Evolutionary conservation across 768 basidiomycete species (phyloP).

Genomic region (Lactarius hatsudake): DNA sequence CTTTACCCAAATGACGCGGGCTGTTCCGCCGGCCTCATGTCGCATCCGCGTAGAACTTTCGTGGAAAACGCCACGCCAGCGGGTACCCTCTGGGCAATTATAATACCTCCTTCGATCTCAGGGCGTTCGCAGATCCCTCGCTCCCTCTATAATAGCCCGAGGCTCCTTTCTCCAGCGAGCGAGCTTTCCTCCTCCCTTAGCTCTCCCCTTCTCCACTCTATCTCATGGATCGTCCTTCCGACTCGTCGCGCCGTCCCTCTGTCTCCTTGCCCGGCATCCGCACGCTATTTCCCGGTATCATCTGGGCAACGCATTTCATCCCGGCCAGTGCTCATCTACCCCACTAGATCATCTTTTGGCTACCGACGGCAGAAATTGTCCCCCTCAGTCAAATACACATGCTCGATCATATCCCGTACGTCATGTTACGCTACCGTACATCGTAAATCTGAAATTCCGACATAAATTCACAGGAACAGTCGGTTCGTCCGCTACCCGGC

Average conservation of each 20-base stretch:
- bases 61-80: constrained; percentile 29
- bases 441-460: not conserved
- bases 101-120: constrained; percentile 22
- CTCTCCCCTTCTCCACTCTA: not conserved
- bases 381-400: constrained; percentile 8
- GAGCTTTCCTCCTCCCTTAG: constrained; percentile 1
- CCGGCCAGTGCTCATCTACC: constrained; percentile 18
- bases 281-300: constrained; percentile 34
- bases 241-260: constrained; percentile 16
- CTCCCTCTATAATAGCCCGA: constrained; percentile 25
- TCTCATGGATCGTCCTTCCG: constrained; percentile 22
- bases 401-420: constrained; percentile 7
- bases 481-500: constrained; percentile 11
- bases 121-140: constrained; percentile 27
- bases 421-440: not conserved
- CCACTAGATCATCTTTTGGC: constrained; percentile 25
- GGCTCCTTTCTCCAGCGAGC: not conserved
- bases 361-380: constrained; percentile 15
- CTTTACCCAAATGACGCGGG: constrained; percentile 24
- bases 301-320: constrained; percentile 18
- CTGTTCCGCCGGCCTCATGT: constrained; percentile 26
- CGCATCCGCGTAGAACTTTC: constrained; percentile 19
- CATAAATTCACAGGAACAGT: constrained; percentile 11
- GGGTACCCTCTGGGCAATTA: constrained; percentile 22
- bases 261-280: constrained; percentile 33